phyloP scores from a whole-genome alignment of 2,329 filamentous ascomycete species.

The Dactylellina parvicollis region DNA sequence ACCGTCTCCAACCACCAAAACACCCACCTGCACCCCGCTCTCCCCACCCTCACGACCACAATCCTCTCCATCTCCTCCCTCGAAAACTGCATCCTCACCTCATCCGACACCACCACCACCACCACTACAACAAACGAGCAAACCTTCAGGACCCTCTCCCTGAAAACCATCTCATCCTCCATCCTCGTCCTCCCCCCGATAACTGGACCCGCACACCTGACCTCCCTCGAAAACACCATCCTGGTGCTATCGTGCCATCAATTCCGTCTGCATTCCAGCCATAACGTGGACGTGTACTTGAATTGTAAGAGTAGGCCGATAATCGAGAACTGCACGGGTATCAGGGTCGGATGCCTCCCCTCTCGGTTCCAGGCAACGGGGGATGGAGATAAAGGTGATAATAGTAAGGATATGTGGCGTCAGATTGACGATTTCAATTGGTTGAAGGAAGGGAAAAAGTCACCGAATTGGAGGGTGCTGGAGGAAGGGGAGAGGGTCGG shows the following conservation, averaged over 20 bases:
- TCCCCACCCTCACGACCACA: slow-evolving; percentile 5
- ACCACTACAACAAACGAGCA: neutral
- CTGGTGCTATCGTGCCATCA: slow-evolving; percentile 84
- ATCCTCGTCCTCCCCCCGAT: slow-evolving; percentile 82
- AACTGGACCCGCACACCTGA: slow-evolving; percentile 83
- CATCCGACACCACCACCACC: slow-evolving; percentile 21
- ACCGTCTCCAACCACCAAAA: slow-evolving; percentile 4
- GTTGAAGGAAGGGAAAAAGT: slow-evolving; percentile 79
- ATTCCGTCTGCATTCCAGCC: slow-evolving; percentile 89
- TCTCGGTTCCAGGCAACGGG: slow-evolving; percentile 68
- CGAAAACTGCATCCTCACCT: slow-evolving; percentile 40
- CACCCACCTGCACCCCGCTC: neutral
- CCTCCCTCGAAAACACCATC: slow-evolving; percentile 75
- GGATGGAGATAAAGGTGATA: slow-evolving; percentile 7
- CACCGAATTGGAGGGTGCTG: slow-evolving; percentile 85
- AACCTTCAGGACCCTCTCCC: slow-evolving; percentile 13
- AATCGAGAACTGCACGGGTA: slow-evolving; percentile 83
- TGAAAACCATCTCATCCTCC: slow-evolving; percentile 76
- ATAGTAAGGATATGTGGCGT: slow-evolving; percentile 76
- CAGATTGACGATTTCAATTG: slow-evolving; percentile 98
- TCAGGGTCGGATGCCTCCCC: slow-evolving; percentile 83
- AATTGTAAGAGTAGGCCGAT: slow-evolving; percentile 85
- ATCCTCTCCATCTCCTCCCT: slow-evolving; percentile 31
- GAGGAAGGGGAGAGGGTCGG: slow-evolving; percentile 69
- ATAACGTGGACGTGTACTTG: slow-evolving; percentile 83